Percentiles rank a stretch among this genome's conserved stretches.
Conservation (phyloP, 164 flowering plant species). For the Protea cynaroides region DNA sequence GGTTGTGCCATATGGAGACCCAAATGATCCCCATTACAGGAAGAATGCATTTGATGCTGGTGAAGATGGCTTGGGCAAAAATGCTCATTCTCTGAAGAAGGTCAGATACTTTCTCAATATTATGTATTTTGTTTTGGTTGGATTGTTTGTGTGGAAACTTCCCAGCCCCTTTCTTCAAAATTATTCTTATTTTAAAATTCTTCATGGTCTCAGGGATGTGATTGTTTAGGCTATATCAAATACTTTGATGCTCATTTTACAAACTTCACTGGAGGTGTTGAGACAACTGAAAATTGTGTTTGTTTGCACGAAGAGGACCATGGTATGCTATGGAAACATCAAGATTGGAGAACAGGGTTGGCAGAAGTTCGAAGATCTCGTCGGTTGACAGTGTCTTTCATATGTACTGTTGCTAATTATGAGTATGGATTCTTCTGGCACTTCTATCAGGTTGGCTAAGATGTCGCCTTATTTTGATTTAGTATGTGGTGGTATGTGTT, state of each 20-base stretch:
- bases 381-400: constrained; percentile 65
- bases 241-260: constrained; percentile 92
- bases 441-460: constrained; percentile 70
- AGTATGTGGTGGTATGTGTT: neutral
- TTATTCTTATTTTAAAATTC: constrained; percentile 2
- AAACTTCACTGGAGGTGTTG: constrained; percentile 90
- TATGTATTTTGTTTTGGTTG: neutral
- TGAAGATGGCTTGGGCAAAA: constrained; percentile 93
- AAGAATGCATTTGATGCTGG: constrained; percentile 98
- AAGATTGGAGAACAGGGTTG: constrained; percentile 88
- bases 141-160: neutral
- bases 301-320: constrained; percentile 92
- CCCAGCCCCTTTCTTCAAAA: neutral
- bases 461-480: neutral
- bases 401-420: constrained; percentile 88
- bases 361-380: constrained; percentile 87
- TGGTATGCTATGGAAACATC: constrained; percentile 91
- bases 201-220: constrained; percentile 67
- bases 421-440: constrained; percentile 95
- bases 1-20: constrained; percentile 97
- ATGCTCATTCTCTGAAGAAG: constrained; percentile 90
- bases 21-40: constrained; percentile 88
- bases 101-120: constrained; percentile 19
- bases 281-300: constrained; percentile 92
- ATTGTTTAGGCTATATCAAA: constrained; percentile 81